Percentiles rank a stretch among this genome's conserved stretches.
Evolutionary conservation across 768 basidiomycete genomes (phyloP).

Genomic region (Lentinula detonsa): DNA sequence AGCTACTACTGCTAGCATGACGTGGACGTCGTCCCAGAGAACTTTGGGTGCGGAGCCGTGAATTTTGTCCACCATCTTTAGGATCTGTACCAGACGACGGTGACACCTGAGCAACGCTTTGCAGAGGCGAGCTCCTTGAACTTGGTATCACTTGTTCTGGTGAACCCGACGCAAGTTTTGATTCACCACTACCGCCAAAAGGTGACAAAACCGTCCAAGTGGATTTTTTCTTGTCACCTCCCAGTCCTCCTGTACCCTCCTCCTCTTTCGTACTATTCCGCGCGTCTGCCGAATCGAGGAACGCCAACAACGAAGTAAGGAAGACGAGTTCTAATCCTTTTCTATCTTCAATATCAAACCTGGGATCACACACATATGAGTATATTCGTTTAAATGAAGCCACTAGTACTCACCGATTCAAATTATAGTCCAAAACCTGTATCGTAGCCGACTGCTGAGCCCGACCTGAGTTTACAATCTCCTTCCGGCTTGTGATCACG

Average conservation of each 20-base stretch:
- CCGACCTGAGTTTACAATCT: conserved; percentile 39
- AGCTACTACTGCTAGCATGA: too few relatives aligned
- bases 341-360: conserved; percentile 80
- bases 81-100: neutral
- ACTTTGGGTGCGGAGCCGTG: neutral
- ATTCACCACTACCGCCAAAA: neutral
- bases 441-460: conserved; percentile 60
- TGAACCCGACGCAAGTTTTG: neutral
- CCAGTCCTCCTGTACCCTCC: neutral
- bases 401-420: conserved; percentile 51
- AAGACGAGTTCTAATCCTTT: conserved; percentile 84
- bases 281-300: conserved; percentile 62
- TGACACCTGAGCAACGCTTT: neutral
- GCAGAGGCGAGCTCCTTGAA: neutral
- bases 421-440: conserved; percentile 81
- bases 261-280: conserved; percentile 25
- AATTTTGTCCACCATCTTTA: neutral
- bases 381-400: neutral
- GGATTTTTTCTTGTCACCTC: neutral
- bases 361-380: conserved; percentile 18
- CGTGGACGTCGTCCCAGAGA: neutral
- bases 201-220: conserved; percentile 1
- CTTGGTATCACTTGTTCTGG: neutral
- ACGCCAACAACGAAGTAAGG: conserved; percentile 68
- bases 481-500: conserved; percentile 66